A percentile compares a stretch with the other conserved stretches of the same genome.
phyloP scores from a whole-genome alignment of 257 asterid genomes.

The Coffea canephora region DNA sequence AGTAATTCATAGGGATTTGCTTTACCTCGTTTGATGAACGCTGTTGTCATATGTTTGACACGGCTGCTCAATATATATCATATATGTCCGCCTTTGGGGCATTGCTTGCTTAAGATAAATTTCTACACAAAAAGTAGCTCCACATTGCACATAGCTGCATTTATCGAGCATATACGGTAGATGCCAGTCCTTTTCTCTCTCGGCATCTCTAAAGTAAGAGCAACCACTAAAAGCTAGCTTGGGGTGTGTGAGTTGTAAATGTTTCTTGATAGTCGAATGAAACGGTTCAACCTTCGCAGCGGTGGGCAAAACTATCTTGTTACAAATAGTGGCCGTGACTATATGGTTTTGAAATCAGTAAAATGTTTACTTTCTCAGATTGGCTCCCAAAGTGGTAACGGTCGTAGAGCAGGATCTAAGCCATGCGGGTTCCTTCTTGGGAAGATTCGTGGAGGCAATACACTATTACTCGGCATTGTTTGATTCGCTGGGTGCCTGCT shows the following conservation, averaged over 20 bases:
- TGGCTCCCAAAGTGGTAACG: constrained; percentile 91
- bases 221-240: too few relatives aligned
- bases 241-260: too few relatives aligned
- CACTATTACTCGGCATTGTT: constrained; percentile 95
- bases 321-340: background rate
- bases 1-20: background rate
- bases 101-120: background rate
- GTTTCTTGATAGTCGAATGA: background rate
- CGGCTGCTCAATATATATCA: too few relatives aligned
- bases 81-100: too few relatives aligned
- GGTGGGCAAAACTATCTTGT: background rate
- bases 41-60: too few relatives aligned
- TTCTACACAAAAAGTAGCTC: background rate
- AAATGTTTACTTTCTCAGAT: constrained; percentile 29
- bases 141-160: too few relatives aligned
- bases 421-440: constrained; percentile 90
- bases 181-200: too few relatives aligned
- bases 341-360: background rate
- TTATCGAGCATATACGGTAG: too few relatives aligned
- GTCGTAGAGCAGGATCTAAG: constrained; percentile 96
- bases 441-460: constrained; percentile 93
- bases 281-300: background rate
- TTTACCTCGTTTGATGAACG: too few relatives aligned
- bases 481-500: constrained; percentile 95
- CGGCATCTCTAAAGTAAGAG: too few relatives aligned